A percentile compares a stretch with the other conserved stretches of the same genome.
Evolutionary conservation across 1,139 yeast genomes (phyloP).

Genomic region (Cylindricascospora bacillispora): DNA sequence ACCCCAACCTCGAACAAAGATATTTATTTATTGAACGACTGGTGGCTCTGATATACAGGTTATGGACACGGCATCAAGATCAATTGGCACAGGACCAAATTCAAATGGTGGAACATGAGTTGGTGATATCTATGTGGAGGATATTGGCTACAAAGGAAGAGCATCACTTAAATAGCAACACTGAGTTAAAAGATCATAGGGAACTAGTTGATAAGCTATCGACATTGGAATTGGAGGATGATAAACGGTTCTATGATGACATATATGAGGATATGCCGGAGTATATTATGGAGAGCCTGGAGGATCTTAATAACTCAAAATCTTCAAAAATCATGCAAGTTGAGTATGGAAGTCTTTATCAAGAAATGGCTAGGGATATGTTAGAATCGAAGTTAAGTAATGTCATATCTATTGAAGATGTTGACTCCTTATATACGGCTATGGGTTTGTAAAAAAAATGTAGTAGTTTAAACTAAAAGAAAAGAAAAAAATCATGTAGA

Average conservation of each 20-base stretch:
- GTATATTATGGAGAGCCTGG: conserved; percentile 15
- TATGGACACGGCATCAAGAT: conserved; percentile 15
- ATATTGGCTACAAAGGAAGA: conserved; percentile 14
- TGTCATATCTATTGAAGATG: conserved; percentile 65
- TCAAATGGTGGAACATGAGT: conserved; percentile 17
- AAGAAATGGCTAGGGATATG: conserved; percentile 60
- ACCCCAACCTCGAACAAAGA: conserved; percentile 12
- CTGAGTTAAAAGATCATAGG: conserved; percentile 13
- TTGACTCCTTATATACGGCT: conserved; percentile 58
- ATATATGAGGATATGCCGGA: conserved; percentile 20
- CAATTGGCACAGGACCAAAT: conserved; percentile 11
- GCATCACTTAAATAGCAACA: conserved; percentile 5
- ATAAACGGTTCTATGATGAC: conserved; percentile 16
- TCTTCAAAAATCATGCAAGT: conserved; percentile 16
- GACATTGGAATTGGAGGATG: conserved; percentile 12
- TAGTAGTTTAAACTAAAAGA: conserved; percentile 6
- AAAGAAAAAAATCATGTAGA: conserved; percentile 2
- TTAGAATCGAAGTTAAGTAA: conserved; percentile 34
- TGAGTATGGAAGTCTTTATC: conserved; percentile 46
- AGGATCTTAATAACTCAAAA: conserved; percentile 7
- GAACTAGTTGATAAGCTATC: conserved; percentile 14
- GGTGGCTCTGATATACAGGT: conserved; percentile 13
- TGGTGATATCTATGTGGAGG: conserved; percentile 21
- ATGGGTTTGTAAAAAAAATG: conserved; percentile 46
- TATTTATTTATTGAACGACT: conserved; percentile 14